phyloP scores from a whole-genome alignment of 148 eudicot species.

The Amaranthus cruentus region DNA sequence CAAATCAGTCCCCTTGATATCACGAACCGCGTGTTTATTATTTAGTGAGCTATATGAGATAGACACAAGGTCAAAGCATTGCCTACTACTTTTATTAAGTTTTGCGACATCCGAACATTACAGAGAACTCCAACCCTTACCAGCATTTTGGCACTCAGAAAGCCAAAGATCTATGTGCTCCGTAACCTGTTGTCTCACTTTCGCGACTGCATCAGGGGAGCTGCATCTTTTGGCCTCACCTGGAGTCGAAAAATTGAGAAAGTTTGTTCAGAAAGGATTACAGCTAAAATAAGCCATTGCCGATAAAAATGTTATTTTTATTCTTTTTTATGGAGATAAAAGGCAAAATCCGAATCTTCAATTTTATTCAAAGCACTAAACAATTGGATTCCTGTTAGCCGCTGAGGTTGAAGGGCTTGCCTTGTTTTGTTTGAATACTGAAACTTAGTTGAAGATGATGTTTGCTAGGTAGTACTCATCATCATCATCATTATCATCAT shows the following conservation, averaged over 20 bases:
- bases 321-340: background rate
- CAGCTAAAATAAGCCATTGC: background rate
- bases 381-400: no score
- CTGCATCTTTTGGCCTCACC: conserved; percentile 73
- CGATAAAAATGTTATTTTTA: no score
- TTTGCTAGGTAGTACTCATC: no score
- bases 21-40: conserved; percentile 16
- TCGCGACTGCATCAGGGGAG: conserved; percentile 86
- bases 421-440: no score
- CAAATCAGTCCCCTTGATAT: background rate
- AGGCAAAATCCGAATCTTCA: background rate
- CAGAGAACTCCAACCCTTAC: conserved; percentile 45
- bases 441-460: no score
- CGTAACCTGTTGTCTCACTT: conserved; percentile 70
- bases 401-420: no score
- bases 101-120: conserved; percentile 15
- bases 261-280: background rate
- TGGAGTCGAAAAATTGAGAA: conserved; percentile 20
- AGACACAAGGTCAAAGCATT: background rate
- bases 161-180: conserved; percentile 88
- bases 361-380: background rate
- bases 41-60: background rate
- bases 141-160: conserved; percentile 64
- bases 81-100: background rate
- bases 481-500: no score